Conservation (phyloP, 2,329 filamentous ascomycete species). For the Aspergillus clavatus region DNA sequence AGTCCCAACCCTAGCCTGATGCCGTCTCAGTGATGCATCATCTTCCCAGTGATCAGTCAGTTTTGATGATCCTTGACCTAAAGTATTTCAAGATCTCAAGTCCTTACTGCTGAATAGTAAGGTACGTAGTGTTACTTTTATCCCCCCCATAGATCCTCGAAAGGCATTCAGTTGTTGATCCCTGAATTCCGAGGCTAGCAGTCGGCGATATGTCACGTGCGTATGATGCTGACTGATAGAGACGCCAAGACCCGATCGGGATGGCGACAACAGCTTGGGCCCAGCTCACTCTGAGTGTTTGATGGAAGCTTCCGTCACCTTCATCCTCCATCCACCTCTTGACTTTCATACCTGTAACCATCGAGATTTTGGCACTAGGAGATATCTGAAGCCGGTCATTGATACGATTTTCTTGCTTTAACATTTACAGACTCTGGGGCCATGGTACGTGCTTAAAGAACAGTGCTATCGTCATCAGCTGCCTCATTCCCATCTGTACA, state of each 20-base stretch:
- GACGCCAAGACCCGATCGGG: conserved; percentile 14
- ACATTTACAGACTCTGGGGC: conserved; percentile 14
- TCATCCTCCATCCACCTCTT: conserved; percentile 13
- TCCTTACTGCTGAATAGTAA: too few relatives aligned
- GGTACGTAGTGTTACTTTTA: too few relatives aligned
- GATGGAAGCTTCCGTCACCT: conserved; percentile 1
- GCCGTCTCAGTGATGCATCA: too few relatives aligned
- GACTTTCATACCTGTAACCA: conserved; percentile 12
- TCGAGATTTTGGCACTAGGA: not conserved
- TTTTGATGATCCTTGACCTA: too few relatives aligned
- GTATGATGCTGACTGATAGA: conserved; percentile 1
- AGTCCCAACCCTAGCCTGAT: too few relatives aligned
- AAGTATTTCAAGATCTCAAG: too few relatives aligned
- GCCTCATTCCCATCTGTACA: conserved; percentile 4
- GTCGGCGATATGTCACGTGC: conserved; percentile 9
- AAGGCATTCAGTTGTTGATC: not conserved
- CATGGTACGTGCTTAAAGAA: conserved; percentile 31
- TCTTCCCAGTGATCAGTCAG: too few relatives aligned
- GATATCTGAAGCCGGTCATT: not conserved
- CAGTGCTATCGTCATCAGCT: conserved; percentile 8
- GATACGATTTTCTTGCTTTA: not conserved
- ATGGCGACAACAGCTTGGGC: conserved; percentile 15
- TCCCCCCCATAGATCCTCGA: not conserved
- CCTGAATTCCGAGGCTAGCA: conserved; percentile 9
- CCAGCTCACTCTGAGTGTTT: conserved; percentile 13